Conservation (phyloP, 805 yeast species). For the Suhomyces sp. region DNA sequence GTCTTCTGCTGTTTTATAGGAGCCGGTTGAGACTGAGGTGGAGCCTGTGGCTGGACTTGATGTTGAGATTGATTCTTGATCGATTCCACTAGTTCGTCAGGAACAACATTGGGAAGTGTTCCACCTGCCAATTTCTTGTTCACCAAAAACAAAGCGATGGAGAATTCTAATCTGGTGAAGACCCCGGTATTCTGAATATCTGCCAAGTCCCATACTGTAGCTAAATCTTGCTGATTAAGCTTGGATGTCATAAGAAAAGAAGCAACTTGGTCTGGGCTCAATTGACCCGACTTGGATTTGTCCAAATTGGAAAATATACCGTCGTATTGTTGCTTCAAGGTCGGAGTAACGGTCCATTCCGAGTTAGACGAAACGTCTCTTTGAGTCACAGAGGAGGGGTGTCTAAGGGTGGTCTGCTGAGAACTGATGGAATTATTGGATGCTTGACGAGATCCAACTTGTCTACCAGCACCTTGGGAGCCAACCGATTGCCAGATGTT, state of each 20-base stretch:
- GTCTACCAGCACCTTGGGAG: constrained; percentile 29
- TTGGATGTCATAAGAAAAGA: constrained; percentile 86
- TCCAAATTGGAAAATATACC: constrained; percentile 77
- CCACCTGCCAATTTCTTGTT: constrained; percentile 79
- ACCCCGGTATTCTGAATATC: constrained; percentile 84
- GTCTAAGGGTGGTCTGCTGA: constrained; percentile 35
- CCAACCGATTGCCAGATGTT: constrained; percentile 37
- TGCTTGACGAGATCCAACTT: constrained; percentile 22
- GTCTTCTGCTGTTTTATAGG: constrained; percentile 38
- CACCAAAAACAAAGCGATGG: constrained; percentile 90
- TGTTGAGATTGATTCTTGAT: constrained; percentile 13
- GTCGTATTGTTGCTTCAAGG: constrained; percentile 75
- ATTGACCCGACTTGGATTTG: constrained; percentile 54
- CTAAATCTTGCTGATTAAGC: constrained; percentile 78
- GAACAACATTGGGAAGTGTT: constrained; percentile 75
- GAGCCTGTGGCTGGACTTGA: constrained; percentile 10
- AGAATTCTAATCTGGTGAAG: constrained; percentile 78
- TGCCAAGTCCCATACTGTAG: constrained; percentile 91
- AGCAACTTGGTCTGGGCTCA: constrained; percentile 81
- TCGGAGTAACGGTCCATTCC: constrained; percentile 69
- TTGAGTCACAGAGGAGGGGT: constrained; percentile 13
- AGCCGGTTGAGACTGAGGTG: constrained; percentile 1
- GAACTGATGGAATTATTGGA: constrained; percentile 32
- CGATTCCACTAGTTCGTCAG: constrained; percentile 53
- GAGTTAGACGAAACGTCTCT: constrained; percentile 22